A percentile compares a stretch with the other conserved stretches of the same genome.
phyloP scores from a whole-genome alignment of 768 basidiomycete genomes.

The Leucocoprinus birnbaumii region DNA sequence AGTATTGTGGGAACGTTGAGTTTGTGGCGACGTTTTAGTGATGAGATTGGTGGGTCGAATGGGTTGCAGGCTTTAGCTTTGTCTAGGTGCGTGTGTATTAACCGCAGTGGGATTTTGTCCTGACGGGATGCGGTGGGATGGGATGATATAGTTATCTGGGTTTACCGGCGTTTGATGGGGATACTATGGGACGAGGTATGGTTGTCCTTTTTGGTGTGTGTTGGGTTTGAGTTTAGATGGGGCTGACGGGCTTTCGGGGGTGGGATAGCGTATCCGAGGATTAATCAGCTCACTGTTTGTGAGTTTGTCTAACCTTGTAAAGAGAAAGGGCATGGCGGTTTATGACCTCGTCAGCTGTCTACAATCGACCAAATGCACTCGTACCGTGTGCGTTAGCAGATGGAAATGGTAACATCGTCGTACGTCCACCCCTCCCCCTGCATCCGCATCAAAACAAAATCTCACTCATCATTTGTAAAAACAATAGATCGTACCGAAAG shows the following conservation, averaged over 20 bases:
- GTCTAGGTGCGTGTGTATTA: conserved; percentile 25
- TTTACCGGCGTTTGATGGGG: conserved; percentile 40
- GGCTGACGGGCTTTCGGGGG: too few relatives aligned
- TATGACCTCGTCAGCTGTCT: conserved; percentile 21
- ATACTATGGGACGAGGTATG: conserved; percentile 43
- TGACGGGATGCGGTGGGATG: not conserved
- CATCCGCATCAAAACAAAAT: too few relatives aligned
- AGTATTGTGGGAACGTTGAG: conserved; percentile 24
- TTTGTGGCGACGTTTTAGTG: conserved; percentile 29
- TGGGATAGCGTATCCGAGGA: conserved; percentile 29
- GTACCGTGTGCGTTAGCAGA: conserved; percentile 28
- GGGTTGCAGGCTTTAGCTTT: conserved; percentile 36
- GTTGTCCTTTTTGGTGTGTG: conserved; percentile 16
- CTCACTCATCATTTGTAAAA: too few relatives aligned
- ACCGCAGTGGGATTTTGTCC: conserved; percentile 1
- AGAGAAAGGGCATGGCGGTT: too few relatives aligned
- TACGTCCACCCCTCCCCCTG: too few relatives aligned
- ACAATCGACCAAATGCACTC: conserved; percentile 27
- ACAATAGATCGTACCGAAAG: conserved; percentile 32
- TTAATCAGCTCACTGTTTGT: conserved; percentile 30
- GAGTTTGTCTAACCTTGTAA: not conserved
- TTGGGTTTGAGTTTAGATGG: not conserved
- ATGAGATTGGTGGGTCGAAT: conserved; percentile 42
- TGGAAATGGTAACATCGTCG: conserved; percentile 27
- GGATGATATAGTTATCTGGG: conserved; percentile 35